A percentile compares a stretch with the other conserved stretches of the same genome.
phyloP scores from a whole-genome alignment of 2,329 filamentous ascomycete species.

The Microdochium paspali region DNA sequence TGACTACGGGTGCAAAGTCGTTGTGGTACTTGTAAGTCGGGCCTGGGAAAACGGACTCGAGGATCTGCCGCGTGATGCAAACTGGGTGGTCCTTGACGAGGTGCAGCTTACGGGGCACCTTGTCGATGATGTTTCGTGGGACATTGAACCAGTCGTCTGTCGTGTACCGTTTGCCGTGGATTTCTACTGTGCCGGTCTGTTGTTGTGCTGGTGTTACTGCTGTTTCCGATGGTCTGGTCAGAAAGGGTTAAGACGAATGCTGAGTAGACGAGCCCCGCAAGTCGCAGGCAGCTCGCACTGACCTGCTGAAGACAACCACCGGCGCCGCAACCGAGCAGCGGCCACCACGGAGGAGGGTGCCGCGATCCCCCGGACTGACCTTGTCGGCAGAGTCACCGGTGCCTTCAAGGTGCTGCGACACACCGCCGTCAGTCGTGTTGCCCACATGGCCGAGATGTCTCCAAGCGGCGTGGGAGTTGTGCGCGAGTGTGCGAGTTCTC shows the following conservation, averaged over 20 bases:
- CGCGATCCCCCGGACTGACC: slow-evolving; percentile 9
- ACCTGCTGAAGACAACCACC: slow-evolving; percentile 10
- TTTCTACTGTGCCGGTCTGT: slow-evolving; percentile 31
- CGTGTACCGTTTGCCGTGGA: slow-evolving; percentile 55
- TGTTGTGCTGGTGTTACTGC: slow-evolving; percentile 5
- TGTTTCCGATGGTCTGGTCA: neutral
- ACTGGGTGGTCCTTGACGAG: slow-evolving; percentile 86
- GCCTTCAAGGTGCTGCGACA: slow-evolving; percentile 7
- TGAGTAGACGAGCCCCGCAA: neutral
- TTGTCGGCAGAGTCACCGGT: neutral
- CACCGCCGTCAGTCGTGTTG: slow-evolving; percentile 13
- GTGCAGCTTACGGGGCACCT: slow-evolving; percentile 73
- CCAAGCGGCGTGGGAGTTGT: neutral
- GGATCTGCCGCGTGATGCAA: slow-evolving; percentile 81
- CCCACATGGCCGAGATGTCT: slow-evolving; percentile 12
- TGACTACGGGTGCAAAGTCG: slow-evolving; percentile 72
- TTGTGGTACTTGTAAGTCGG: slow-evolving; percentile 71
- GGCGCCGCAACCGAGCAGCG: slow-evolving; percentile 1
- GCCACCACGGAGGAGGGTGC: slow-evolving; percentile 4
- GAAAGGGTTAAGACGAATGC: too few species aligned
- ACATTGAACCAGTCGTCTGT: slow-evolving; percentile 83
- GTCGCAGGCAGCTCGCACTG: slow-evolving; percentile 4
- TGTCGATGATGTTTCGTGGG: slow-evolving; percentile 62
- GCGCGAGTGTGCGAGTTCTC: neutral
- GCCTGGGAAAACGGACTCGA: slow-evolving; percentile 76